Conservation (phyloP, 768 basidiomycete genomes). For the Mycena kentingensis region DNA sequence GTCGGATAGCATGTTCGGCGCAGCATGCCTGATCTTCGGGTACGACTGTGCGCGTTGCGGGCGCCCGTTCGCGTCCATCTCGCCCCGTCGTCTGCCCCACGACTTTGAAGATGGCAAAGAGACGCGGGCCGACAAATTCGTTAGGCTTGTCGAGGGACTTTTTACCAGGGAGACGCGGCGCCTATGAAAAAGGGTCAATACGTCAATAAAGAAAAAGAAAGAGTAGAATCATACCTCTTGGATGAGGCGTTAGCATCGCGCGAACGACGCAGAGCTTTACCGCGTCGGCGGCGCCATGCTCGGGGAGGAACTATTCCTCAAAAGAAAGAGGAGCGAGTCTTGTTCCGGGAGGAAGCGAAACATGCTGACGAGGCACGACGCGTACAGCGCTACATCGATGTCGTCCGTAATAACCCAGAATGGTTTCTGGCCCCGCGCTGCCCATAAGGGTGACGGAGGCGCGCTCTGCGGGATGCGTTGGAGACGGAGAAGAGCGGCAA, state of each 20-base stretch:
- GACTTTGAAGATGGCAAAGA: slow-evolving; percentile 59
- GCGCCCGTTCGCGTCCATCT: slow-evolving; percentile 60
- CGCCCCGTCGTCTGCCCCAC: slow-evolving; percentile 58
- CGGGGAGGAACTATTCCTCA: slow-evolving; percentile 65
- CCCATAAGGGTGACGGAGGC: slow-evolving; percentile 33
- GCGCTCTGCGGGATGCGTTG: slow-evolving; percentile 26
- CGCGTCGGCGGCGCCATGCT: slow-evolving; percentile 77
- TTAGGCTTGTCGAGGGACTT: slow-evolving; percentile 52
- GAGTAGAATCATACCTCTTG: slow-evolving; percentile 54
- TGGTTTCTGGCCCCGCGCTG: slow-evolving; percentile 50
- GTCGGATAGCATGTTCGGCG: slow-evolving; percentile 60
- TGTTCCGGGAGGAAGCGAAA: slow-evolving; percentile 70
- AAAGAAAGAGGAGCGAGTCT: slow-evolving; percentile 65
- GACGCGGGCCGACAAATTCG: slow-evolving; percentile 45
- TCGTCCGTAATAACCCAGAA: slow-evolving; percentile 82
- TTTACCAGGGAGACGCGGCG: slow-evolving; percentile 57
- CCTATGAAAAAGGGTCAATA: slow-evolving; percentile 37
- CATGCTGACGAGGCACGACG: slow-evolving; percentile 71
- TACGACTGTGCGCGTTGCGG: slow-evolving; percentile 53
- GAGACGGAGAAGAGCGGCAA: background rate
- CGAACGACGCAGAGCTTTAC: slow-evolving; percentile 78
- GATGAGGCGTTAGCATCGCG: slow-evolving; percentile 66
- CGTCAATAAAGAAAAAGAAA: background rate
- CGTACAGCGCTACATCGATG: slow-evolving; percentile 74
- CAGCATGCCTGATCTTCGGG: slow-evolving; percentile 62